Conservation (phyloP, 2,329 filamentous ascomycete genomes). For the Penicillium capsulatum region DNA sequence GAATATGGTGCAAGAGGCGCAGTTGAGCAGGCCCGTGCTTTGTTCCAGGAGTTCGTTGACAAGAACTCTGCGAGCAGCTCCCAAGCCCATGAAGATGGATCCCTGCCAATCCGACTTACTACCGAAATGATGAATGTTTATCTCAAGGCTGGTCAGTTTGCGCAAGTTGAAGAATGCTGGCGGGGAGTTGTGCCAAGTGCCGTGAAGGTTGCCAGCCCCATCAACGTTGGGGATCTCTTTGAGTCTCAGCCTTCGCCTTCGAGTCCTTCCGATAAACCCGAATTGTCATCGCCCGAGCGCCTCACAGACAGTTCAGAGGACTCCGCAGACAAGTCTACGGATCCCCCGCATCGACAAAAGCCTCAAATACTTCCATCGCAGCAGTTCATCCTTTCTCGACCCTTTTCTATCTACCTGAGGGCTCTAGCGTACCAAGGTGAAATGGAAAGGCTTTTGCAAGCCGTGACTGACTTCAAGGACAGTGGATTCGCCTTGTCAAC, state of each 20-base stretch:
- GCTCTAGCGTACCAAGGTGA: slow-evolving; percentile 53
- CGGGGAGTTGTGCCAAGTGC: slow-evolving; percentile 54
- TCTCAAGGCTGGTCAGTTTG: slow-evolving; percentile 54
- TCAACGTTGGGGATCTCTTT: slow-evolving; percentile 25
- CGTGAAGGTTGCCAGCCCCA: slow-evolving; percentile 40
- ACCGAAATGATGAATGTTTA: slow-evolving; percentile 66
- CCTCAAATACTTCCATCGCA: slow-evolving; percentile 29
- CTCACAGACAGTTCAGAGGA: background rate
- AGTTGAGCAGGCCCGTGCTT: slow-evolving; percentile 48
- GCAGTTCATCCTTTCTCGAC: slow-evolving; percentile 48
- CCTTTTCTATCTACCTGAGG: slow-evolving; percentile 51
- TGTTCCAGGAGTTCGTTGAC: slow-evolving; percentile 53
- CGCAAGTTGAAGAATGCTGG: slow-evolving; percentile 65
- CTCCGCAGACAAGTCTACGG: background rate
- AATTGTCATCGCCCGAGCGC: background rate
- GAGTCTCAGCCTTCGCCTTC: background rate
- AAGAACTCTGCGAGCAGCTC: slow-evolving; percentile 2
- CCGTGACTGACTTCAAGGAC: slow-evolving; percentile 54
- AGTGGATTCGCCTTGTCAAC: slow-evolving; percentile 71
- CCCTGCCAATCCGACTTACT: slow-evolving; percentile 54
- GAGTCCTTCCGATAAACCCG: background rate
- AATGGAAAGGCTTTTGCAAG: slow-evolving; percentile 48
- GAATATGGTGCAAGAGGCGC: slow-evolving; percentile 49
- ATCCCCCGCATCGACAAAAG: background rate
- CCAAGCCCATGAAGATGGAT: slow-evolving; percentile 19